Evolutionary conservation across 768 basidiomycete genomes (phyloP).

Genomic region (Sporobolomyces roseus): DNA sequence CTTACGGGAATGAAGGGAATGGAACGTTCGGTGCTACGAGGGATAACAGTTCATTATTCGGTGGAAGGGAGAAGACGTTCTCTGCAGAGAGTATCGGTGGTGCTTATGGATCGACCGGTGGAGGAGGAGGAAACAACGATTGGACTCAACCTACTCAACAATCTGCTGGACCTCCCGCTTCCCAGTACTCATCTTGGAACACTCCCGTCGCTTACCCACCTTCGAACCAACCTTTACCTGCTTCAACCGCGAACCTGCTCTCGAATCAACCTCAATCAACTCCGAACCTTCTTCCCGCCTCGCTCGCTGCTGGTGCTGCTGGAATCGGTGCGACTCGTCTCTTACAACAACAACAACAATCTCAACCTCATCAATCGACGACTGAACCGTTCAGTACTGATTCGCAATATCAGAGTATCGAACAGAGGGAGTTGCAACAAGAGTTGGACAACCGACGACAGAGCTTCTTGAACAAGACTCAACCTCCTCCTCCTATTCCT

Average conservation of each 20-base stretch:
- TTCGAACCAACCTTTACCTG: not conserved
- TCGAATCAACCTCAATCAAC: not conserved
- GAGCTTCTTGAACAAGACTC: constrained; percentile 1
- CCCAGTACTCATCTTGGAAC: too few species aligned
- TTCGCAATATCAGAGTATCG: constrained; percentile 28
- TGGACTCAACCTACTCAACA: not conserved
- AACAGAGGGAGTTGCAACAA: constrained; percentile 34
- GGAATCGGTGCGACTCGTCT: not conserved
- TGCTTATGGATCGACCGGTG: constrained; percentile 14
- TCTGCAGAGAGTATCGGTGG: not conserved
- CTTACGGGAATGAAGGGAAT: constrained; percentile 4
- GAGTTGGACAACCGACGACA: constrained; percentile 25
- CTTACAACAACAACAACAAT: too few species aligned
- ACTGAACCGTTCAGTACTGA: not conserved
- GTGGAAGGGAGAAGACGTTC: constrained; percentile 12
- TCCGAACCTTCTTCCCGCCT: not conserved
- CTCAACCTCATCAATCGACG: constrained; percentile 6
- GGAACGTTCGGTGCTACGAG: constrained; percentile 5
- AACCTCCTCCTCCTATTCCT: not conserved
- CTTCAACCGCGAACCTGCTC: constrained; percentile 30
- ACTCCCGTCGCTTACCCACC: constrained; percentile 33
- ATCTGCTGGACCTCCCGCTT: not conserved
- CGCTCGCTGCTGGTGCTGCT: constrained; percentile 7
- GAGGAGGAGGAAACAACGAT: constrained; percentile 1
- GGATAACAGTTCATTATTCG: constrained; percentile 9